Conservation (phyloP, 176 grass and related monocot genomes). For the Pontederia paniculata region DNA sequence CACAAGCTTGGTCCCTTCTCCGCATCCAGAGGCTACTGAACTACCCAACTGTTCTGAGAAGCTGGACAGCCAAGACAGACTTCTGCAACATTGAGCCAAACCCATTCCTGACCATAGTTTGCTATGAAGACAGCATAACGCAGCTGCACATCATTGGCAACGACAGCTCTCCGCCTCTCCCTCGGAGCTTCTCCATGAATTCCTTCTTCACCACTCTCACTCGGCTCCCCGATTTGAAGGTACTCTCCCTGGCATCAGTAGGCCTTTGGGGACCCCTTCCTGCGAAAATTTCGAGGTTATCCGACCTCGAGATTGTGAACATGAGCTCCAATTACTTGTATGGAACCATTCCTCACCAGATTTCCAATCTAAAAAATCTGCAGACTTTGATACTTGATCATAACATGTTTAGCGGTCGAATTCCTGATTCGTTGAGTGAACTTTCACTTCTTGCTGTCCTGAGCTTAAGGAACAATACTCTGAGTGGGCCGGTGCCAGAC, state of each 20-base stretch:
- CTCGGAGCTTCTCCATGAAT: constrained; percentile 65
- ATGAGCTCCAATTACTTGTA: constrained; percentile 73
- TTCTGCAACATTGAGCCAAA: constrained; percentile 50
- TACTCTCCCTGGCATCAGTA: constrained; percentile 65
- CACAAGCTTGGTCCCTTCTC: constrained; percentile 75
- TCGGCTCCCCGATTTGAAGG: constrained; percentile 75
- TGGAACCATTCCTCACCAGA: constrained; percentile 41
- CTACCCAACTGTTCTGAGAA: constrained; percentile 40
- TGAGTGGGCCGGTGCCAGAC: constrained; percentile 43
- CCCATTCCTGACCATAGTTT: constrained; percentile 42
- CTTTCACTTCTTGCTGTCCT: constrained; percentile 57
- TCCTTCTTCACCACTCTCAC: constrained; percentile 57
- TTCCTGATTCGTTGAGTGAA: constrained; percentile 34
- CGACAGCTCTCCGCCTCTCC: constrained; percentile 32
- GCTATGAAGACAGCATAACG: constrained; percentile 81
- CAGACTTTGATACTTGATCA: constrained; percentile 80
- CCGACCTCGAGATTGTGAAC: constrained; percentile 70
- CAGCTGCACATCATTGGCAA: constrained; percentile 66
- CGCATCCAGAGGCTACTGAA: constrained; percentile 69
- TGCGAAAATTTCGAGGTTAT: constrained; percentile 42
- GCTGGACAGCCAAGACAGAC: constrained; percentile 63
- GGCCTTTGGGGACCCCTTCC: constrained; percentile 76
- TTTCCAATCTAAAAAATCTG: constrained; percentile 43
- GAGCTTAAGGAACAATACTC: constrained; percentile 68
- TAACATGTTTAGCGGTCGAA: constrained; percentile 58